phyloP scores from a whole-genome alignment of 345 rosid species.

The Balakata baccata region DNA sequence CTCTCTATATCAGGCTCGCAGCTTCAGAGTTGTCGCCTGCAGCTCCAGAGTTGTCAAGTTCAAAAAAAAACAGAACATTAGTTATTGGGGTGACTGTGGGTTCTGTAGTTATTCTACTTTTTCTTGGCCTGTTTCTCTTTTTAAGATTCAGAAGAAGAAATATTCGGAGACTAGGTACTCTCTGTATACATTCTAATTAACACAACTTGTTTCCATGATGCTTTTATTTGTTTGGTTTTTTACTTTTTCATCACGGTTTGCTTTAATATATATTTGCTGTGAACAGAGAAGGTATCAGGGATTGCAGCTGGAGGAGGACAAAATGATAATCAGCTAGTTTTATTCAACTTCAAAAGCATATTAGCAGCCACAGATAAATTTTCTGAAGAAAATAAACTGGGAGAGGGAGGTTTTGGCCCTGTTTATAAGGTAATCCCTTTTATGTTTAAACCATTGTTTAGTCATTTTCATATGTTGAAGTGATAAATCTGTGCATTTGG shows the following conservation, averaged over 20 bases:
- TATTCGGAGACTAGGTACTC: neutral
- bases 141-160: slow-evolving; percentile 18
- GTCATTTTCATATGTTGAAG: too few species aligned
- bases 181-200: neutral
- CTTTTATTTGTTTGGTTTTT: too few species aligned
- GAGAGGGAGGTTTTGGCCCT: slow-evolving; percentile 31
- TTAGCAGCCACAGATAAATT: slow-evolving; percentile 20
- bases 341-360: slow-evolving; percentile 6
- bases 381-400: slow-evolving; percentile 17
- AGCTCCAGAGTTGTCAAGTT: slow-evolving; percentile 12
- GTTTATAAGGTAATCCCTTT: slow-evolving; percentile 11
- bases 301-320: neutral
- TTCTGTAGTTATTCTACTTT: neutral
- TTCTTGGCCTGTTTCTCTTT: neutral
- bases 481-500: neutral
- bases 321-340: neutral
- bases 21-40: slow-evolving; percentile 23
- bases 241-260: neutral
- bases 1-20: slow-evolving; percentile 22
- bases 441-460: neutral
- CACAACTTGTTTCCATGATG: neutral
- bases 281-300: neutral
- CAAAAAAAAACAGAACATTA: neutral
- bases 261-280: neutral
- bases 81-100: slow-evolving; percentile 9